Percentiles rank a stretch among this genome's conserved stretches.
phyloP scores from a whole-genome alignment of 305 asterid species.

The Ilex paraguariensis region DNA sequence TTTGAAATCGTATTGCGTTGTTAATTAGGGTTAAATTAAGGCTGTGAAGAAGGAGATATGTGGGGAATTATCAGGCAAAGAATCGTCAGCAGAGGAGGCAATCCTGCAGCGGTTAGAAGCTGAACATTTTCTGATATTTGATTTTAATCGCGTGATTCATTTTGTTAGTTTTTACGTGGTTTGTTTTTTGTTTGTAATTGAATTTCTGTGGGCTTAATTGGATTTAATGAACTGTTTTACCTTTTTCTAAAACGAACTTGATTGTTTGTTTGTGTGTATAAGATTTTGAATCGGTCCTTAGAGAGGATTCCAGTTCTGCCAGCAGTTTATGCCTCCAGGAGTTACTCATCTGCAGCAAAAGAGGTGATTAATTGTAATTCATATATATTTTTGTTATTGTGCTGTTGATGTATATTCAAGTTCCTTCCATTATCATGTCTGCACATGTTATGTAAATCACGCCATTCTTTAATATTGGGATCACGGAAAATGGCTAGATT shows the following conservation, averaged over 20 bases:
- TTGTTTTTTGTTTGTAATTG: background rate
- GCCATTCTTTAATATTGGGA: no score
- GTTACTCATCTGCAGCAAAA: constrained; percentile 33
- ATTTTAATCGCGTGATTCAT: background rate
- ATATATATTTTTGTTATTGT: background rate
- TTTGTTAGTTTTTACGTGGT: background rate
- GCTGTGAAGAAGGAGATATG: constrained; percentile 18
- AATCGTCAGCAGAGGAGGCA: constrained; percentile 19
- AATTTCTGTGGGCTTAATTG: background rate
- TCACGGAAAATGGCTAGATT: no score
- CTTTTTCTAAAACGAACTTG: background rate
- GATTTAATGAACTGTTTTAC: background rate
- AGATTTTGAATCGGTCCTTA: constrained; percentile 14
- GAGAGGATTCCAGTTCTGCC: constrained; percentile 18
- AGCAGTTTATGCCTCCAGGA: constrained; percentile 22
- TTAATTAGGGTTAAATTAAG: background rate
- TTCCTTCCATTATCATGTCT: no score
- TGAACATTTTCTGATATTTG: no score
- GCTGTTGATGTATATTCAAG: no score
- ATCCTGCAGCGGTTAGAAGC: constrained; percentile 21
- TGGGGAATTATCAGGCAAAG: constrained; percentile 22
- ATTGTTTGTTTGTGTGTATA: background rate
- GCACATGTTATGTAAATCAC: no score
- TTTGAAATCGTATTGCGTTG: no score
- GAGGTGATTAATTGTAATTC: constrained; percentile 19